Percentiles rank a stretch among this genome's conserved stretches.
phyloP scores from a whole-genome alignment of 2,329 filamentous ascomycete genomes.

The Aspergillus japonicus region DNA sequence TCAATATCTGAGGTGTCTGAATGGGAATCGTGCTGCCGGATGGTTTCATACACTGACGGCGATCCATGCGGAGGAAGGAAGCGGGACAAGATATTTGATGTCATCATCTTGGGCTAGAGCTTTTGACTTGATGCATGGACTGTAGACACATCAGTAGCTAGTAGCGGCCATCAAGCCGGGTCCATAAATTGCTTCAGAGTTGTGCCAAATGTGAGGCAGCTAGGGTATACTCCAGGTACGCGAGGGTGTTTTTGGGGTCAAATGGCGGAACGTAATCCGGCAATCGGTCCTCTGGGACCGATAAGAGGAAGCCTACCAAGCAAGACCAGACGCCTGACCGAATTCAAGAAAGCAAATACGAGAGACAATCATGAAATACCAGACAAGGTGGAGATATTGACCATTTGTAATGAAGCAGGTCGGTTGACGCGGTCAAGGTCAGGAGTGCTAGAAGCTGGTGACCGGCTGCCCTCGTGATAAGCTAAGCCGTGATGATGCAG shows the following conservation, averaged over 20 bases:
- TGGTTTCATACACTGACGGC: slow-evolving; percentile 49
- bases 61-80: slow-evolving; percentile 51
- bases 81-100: slow-evolving; percentile 43
- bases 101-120: slow-evolving; percentile 36
- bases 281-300: background rate
- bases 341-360: background rate
- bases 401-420: background rate
- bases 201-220: slow-evolving; percentile 12
- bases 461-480: slow-evolving; percentile 17
- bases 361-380: background rate
- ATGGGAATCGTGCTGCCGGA: slow-evolving; percentile 46
- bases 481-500: slow-evolving; percentile 20
- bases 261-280: background rate
- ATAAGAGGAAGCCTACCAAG: background rate
- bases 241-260: background rate
- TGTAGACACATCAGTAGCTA: slow-evolving; percentile 14
- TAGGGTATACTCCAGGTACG: background rate
- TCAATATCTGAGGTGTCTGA: slow-evolving; percentile 48
- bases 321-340: background rate
- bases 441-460: slow-evolving; percentile 6
- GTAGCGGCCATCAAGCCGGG: slow-evolving; percentile 13
- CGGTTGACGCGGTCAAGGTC: slow-evolving; percentile 7
- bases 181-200: slow-evolving; percentile 9
- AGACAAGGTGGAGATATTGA: background rate
- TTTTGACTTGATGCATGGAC: slow-evolving; percentile 7